Base-by-base conservation (phyloP, 352 stramenopile species). In the Aphanomyces astaci region DNA sequence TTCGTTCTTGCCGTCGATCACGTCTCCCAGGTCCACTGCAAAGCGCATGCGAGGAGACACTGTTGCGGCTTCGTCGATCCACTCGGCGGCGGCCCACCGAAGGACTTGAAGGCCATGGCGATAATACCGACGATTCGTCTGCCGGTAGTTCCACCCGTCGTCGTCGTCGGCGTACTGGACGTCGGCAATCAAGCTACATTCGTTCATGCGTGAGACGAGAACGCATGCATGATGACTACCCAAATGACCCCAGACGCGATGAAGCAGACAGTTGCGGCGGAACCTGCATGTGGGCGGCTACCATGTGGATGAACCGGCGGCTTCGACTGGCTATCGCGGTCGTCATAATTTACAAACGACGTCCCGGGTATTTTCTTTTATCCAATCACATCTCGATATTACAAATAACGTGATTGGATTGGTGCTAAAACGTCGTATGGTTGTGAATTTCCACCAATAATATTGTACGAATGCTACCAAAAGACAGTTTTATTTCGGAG, bases 81-180 rank as follows among this genome's bases (percentile, higher is more conserved):
- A 94, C 46, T 88, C 77, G 17, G 65, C 48, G 5, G 89, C 66
- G 0, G 75, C 72, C 15, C 72, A 55, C 17, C 78, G 53, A 32
- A 94, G 72, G 54, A 86, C 75, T 28, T 65, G 57, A n/a, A 90
- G 72, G 22, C 84, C 82, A 32, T 84, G 77, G 60, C 86, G 80
- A 64, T 94, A 94, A 72, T 76, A 90, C 17, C 86, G 79, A 63
- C 82, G 70, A 13, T 75, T 73, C n/a, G 73, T 87, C 45, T 78
- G 80, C 66, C 79, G 73, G 69, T 88, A 94, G 74, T 94, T 84
- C 82, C 82, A 91, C 28, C 82, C 82, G 52, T 94, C 78, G 32
- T 89, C 80, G 31, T 87, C 76, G 67, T 92, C 84, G 4, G 86
- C 84, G 75, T 92, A 91, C 70, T 94, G 86, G 43, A 94, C 84